Evolutionary conservation across 2,329 filamentous ascomycete genomes (phyloP), one percentile per base, ranked within the genome.

Genomic region (Domatiomyces catenatus): DNA sequence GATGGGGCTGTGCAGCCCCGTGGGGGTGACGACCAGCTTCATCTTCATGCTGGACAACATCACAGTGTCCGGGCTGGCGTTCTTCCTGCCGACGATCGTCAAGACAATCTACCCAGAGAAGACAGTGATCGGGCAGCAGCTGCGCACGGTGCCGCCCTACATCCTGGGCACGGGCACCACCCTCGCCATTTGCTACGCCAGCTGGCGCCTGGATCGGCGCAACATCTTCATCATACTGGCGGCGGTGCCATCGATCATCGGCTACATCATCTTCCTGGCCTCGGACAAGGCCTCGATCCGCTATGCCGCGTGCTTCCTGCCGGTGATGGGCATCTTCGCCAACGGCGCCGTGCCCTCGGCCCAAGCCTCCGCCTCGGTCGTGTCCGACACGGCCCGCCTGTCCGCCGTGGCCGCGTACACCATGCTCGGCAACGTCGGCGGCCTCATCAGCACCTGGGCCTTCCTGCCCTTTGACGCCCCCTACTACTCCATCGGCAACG

Each of bases 381-480:
- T 85, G 6, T 80, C 78, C 3, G 83, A 86, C 57, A 84, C 83
- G 0, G 79, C 83, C 0, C 74, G 82, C 12, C 78, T 77, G 8
- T 74, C 79, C 0, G 80, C 80, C 2, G 83, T 86, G 44, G 81
- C 77, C 8, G 76, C 75, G 0, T 79, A 78, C 49, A 79, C 86
- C 60, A 85, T 86, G 81, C 68, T 84, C 20, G 83, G 82, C 24
- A 86, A 85, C 50, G 62, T 86, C n/a, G 83, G 83, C 1, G 83
- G 82, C 0, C 63, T 86, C 32, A 73, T 83, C 52, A 74, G 76
- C 1, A 81, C 78, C 0, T 84, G 80, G 80, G 73, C 71, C 1
- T 84, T 81, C 64, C 59, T 84, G 15, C 73, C 75, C 0, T 76
- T 67, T 57, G 82, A 86, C 60, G 75, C 59, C 0, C 83, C 83